Evolutionary conservation across 2,329 filamentous ascomycete species (phyloP), one percentile per base, ranked within the genome.

Genomic region (Hypoxylon sp.): DNA sequence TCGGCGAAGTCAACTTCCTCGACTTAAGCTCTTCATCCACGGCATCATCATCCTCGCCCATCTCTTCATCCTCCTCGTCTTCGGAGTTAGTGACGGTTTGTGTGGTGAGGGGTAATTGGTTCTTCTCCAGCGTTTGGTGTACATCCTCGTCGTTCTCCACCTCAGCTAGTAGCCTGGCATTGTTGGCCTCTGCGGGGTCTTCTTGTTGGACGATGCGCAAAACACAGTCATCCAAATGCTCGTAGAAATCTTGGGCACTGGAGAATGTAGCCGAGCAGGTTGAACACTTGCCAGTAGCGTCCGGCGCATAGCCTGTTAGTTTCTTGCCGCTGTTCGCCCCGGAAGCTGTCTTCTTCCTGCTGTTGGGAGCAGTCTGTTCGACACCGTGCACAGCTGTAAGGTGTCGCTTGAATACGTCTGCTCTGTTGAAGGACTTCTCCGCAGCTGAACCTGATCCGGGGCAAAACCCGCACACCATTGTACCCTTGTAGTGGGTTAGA

Each of bases 381-480:
- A 98, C 95, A 33, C 92, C 91, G 79, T 99, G 96, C 0, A 97
- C 93, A 0, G 94, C 93, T 11, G 94, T 97, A 58, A 99, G 84
- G 80, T 99, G 96, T 56, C 95, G 88, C 85, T 98, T 98, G 86
- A 98, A 98, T 44, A 98, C 95, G 77, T 99, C 96, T 40, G 95
- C 95, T 57, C 96, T 89, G 82, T 97, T 98, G 81, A 99, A 98
- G 72, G 92, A 94, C 84, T 98, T 98, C 80, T 98, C 95, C 5
- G 92, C 92, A 1, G 93, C 89, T 2, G 93, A 95, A 5, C 95
- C 94, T 20, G 91, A 92, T 3, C 94, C 94, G 0, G 95, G 94
- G 74, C 96, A 98, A 81, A 98, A 98, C 4, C 95, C 95, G 76
- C 96, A 99, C 6, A 97, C 92, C 94, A 98, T 98, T 13, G 94